Base-by-base conservation (phyloP, 345 rosid genomes). In the Eucalyptus pauciflora region DNA sequence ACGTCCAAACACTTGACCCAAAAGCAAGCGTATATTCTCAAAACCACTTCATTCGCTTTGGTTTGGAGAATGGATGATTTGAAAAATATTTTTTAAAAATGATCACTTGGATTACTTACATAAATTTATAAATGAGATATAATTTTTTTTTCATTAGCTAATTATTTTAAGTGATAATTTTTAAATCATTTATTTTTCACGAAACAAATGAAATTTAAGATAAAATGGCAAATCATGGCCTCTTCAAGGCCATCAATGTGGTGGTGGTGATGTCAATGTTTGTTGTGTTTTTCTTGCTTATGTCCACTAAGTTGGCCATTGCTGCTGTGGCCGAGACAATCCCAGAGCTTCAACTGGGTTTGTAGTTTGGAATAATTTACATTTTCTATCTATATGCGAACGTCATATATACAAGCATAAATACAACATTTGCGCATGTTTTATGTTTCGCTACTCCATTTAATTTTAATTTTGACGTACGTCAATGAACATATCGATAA, bases 21-120 rank as follows among this genome's bases (percentile, higher is more conserved):
- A 33, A 62, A 71, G 81, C 45, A 71, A 71, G 81, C 45, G 9
- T 1, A 22, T 33, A 11, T 3, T 71, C 81, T 6, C 81, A 71
- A 17, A 18, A 71, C 7, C 45, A 71, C 7, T 71, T 5, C 81
- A 33, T 71, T 71, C 7, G 0, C 10, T 0, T 18, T 52, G 10
- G 18, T 52, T 7, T 0, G 24, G 9, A 18, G 3, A 17, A 17
- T 52, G 4, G 2, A 52, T 20, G 10, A 52, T 52, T 52, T 18
- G 24, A 18, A 52, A 18, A 7, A 52, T 0, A 17, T 0, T 18
- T 52, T 52, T 52, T 18, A 1, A 18, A 52, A 52, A 3, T 18
- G 0, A 52, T 52, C 58, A 18, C 10, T 52, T 52, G 0, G 0
- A 18, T 52, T 52, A 52, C 10, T 0, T 7, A 18, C 4, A 52